Evolutionary conservation across 495 filamentous ascomycete species (phyloP).

Genomic region (Penicillium fimorum): DNA sequence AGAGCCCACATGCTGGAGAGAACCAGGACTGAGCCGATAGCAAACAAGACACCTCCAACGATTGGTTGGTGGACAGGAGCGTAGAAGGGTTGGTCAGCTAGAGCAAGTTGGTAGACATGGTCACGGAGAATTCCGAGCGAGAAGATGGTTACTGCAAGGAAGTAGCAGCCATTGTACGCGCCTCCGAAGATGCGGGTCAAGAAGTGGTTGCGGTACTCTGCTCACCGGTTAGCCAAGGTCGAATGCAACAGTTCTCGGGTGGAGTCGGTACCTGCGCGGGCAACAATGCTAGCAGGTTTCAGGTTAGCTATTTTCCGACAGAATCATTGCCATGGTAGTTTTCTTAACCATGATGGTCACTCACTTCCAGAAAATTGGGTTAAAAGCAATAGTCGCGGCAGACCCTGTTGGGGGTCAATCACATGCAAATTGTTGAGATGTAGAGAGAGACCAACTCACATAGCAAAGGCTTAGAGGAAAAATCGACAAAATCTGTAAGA

Average conservation of each 20-base stretch:
- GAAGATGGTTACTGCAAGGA: conserved; percentile 86
- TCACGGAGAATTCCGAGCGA: conserved; percentile 85
- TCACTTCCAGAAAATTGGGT: conserved; percentile 60
- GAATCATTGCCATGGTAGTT: neutral
- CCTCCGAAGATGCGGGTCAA: conserved; percentile 87
- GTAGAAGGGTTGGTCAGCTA: conserved; percentile 45
- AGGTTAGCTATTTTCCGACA: conserved; percentile 1
- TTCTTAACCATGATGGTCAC: conserved; percentile 15
- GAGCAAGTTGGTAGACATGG: conserved; percentile 51
- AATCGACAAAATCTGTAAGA: conserved; percentile 43
- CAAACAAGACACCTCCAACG: conserved; percentile 67
- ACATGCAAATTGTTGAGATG: conserved; percentile 35
- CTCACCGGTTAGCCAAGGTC: conserved; percentile 17
- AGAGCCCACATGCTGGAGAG: conserved; percentile 85
- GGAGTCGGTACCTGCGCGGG: conserved; percentile 43
- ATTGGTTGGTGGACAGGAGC: conserved; percentile 66
- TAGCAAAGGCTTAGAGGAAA: conserved; percentile 46
- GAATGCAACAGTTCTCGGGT: conserved; percentile 5
- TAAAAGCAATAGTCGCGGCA: conserved; percentile 52
- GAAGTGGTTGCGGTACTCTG: conserved; percentile 88
- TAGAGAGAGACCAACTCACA: conserved; percentile 30
- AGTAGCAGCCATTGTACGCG: conserved; percentile 81
- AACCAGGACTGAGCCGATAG: conserved; percentile 78
- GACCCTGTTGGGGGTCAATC: conserved; percentile 42
- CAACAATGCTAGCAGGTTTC: conserved; percentile 38